phyloP scores from a whole-genome alignment of 2,329 filamentous ascomycete genomes.

The Thelonectria rubi region DNA sequence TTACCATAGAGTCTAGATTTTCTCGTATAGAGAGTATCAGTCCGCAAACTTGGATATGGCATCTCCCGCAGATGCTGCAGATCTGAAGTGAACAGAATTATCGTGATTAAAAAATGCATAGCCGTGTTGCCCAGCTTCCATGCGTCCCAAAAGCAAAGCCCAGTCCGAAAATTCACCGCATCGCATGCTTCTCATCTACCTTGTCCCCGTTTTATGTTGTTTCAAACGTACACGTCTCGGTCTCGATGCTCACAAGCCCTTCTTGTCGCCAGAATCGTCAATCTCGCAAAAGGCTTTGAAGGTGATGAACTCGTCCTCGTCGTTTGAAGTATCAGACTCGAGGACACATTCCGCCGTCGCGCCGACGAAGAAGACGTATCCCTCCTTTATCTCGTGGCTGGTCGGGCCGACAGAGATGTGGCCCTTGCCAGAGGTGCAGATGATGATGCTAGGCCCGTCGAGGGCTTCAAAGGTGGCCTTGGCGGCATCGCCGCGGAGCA shows the following conservation, averaged over 20 bases:
- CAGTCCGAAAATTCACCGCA: constrained; percentile 11
- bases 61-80: background rate
- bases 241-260: constrained; percentile 30
- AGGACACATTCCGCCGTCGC: constrained; percentile 85
- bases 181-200: background rate
- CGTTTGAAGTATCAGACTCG: constrained; percentile 66
- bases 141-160: constrained; percentile 7
- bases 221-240: background rate
- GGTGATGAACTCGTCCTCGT: constrained; percentile 78
- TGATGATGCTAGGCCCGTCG: constrained; percentile 88
- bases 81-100: constrained; percentile 3
- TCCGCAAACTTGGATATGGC: background rate
- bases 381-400: constrained; percentile 75
- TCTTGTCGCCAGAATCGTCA: constrained; percentile 53
- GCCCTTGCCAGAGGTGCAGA: constrained; percentile 86
- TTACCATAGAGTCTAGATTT: background rate
- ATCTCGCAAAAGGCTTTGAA: constrained; percentile 97
- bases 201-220: constrained; percentile 1
- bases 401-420: constrained; percentile 87
- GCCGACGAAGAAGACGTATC: constrained; percentile 85
- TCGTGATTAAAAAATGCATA: constrained; percentile 19
- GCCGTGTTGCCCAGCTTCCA: constrained; percentile 6
- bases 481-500: constrained; percentile 74
- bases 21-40: background rate
- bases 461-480: constrained; percentile 91